Conservation (phyloP, 805 yeast species). For the Starmerella bombi region DNA sequence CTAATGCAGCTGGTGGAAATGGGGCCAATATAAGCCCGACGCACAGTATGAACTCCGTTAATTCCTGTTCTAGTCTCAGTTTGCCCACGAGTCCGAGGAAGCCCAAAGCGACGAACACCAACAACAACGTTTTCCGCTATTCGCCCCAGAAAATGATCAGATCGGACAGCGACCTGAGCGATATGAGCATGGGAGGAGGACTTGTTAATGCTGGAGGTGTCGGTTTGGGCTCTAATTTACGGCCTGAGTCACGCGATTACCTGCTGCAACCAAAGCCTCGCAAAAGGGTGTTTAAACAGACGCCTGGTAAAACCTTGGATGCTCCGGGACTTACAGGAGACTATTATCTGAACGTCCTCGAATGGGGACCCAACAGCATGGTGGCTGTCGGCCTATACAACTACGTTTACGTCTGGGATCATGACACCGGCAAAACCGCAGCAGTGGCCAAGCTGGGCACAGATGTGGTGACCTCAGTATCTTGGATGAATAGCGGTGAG, state of each 20-base stretch:
- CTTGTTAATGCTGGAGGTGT: slow-evolving; percentile 41
- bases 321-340: slow-evolving; percentile 94
- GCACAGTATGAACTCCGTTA: not conserved
- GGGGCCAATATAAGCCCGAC: not conserved
- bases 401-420: slow-evolving; percentile 83
- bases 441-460: slow-evolving; percentile 62
- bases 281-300: slow-evolving; percentile 63
- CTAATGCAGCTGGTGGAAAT: not conserved
- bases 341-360: slow-evolving; percentile 79
- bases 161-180: slow-evolving; percentile 15
- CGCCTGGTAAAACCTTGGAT: slow-evolving; percentile 85
- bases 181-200: slow-evolving; percentile 13
- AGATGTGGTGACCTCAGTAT: slow-evolving; percentile 68
- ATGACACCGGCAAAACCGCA: slow-evolving; percentile 67
- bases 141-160: slow-evolving; percentile 12
- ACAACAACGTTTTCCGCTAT: slow-evolving; percentile 33
- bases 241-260: slow-evolving; percentile 73
- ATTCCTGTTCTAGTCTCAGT: slow-evolving; percentile 4
- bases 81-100: slow-evolving; percentile 19
- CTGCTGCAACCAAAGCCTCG: slow-evolving; percentile 72
- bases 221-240: slow-evolving; percentile 53
- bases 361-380: slow-evolving; percentile 86
- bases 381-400: slow-evolving; percentile 84
- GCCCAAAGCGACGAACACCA: slow-evolving; percentile 28
- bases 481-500: slow-evolving; percentile 91